Base-by-base conservation (phyloP, 805 yeast species). In the Suhomyces xylopsoci region DNA sequence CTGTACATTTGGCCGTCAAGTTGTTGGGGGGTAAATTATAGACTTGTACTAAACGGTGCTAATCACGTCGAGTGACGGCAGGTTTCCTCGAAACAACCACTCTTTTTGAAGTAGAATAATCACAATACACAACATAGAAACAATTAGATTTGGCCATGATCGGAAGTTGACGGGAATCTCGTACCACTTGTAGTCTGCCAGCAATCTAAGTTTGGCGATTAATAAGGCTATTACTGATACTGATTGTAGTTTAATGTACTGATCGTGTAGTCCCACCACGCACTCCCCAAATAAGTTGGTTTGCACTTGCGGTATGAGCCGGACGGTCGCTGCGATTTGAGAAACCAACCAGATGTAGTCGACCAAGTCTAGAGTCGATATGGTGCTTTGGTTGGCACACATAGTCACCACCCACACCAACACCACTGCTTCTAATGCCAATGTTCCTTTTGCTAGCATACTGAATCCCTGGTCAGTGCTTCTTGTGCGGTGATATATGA, bases 1-100 rank as follows among this genome's bases (percentile, higher is more conserved):
- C 86, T 15, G 91, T 88, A 15, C 82, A 80, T 51, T 58, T 85
- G 45, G 90, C 91, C 1, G 80, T 91, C n/a, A 80, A 75, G 47
- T 53, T 86, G 10, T 62, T 88, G 19, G 85, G 88, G 0, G 83
- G 81, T 7, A 80, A 81, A 66, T 65, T 87, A 17, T 80, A 60
- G 42, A 38, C 17, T 17, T 10, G 14, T 38, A 38, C 22, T 17
- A 38, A 19, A 38, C 42, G 24, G 24, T 19, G n/a, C 41, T 36
- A 10, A 38, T 5, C n/a, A 44, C 24, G 8, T 44, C 47, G 19
- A 44, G 22, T 26, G 15, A 25, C 22, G 22, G 34, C 6, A 12
- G n/a, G 14, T 26, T 44, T 7, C 36, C 47, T 17, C 22, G 24
- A 17, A 20, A 44, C 5, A 26, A 8, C 32, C 34, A 44, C 34